A percentile compares a stretch with the other conserved stretches of the same genome.
Evolutionary conservation across 2,329 filamentous ascomycete species (phyloP).

Genomic region (Alternaria sp.): DNA sequence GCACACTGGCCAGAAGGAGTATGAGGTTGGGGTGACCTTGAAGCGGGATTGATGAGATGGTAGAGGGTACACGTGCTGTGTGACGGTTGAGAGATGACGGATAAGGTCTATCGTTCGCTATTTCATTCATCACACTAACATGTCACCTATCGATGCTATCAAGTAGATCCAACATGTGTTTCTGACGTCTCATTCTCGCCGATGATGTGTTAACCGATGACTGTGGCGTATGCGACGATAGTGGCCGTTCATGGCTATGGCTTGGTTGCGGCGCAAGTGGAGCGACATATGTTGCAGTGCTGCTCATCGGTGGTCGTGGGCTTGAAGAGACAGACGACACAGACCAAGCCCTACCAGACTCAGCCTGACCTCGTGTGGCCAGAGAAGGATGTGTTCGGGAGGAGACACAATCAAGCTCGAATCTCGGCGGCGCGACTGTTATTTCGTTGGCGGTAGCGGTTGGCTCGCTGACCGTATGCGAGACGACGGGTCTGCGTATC

Average conservation of each 20-base stretch:
- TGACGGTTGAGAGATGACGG: no score
- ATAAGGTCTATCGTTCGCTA: no score
- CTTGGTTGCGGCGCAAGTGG: background rate
- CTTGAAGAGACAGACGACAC: background rate
- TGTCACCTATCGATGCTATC: conserved; percentile 12
- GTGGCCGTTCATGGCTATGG: background rate
- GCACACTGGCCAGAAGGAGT: no score
- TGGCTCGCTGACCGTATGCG: conserved; percentile 12
- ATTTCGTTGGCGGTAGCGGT: background rate
- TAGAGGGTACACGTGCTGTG: no score
- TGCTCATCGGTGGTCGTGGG: background rate
- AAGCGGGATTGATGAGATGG: no score
- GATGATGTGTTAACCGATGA: background rate
- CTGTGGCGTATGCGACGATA: background rate
- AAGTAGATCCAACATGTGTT: conserved; percentile 20
- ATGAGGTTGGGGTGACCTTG: no score
- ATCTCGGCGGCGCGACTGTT: background rate
- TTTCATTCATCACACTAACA: no score
- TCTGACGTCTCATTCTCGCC: conserved; percentile 23
- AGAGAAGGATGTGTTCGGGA: background rate
- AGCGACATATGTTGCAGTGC: background rate
- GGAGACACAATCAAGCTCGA: background rate
- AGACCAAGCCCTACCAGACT: background rate
- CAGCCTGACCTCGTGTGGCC: background rate
- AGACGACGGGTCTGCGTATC: conserved; percentile 9